Evolutionary conservation across 768 basidiomycete genomes (phyloP), one percentile per base, ranked within the genome.

Genomic region (Pulveroboletus sp.): DNA sequence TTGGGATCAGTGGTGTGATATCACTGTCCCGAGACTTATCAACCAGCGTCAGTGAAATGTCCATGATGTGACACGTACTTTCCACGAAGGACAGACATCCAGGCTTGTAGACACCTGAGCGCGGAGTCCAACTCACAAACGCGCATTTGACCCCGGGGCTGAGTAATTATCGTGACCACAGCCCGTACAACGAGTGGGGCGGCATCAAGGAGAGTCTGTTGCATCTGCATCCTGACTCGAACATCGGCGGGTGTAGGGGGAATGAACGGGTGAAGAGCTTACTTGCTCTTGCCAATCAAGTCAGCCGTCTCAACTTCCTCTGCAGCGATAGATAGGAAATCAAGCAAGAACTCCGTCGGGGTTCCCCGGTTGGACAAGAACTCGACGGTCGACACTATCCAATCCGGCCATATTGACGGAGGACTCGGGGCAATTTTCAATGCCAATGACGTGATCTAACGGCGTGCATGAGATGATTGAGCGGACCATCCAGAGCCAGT

Each of bases 281-380:
- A 92, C 89, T 82, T 87, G 73, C 80, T 80, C 35, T 81, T 58
- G 6, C 83, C 82, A 32, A 90, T 63, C 46, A 95, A 69, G 66
- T 92, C 90, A 9, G 89, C 87, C 24, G 78, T 76, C 18, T 76
- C 75, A 7, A 90, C 75, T 62, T 96, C 93, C 60, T 94, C 90
- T 3, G 89, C 89, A 0, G 82, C 87, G 38, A 94, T 93, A 14
- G 83, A 77, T 35, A 93, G 73, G 64, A 89, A 89, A 54, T 90
- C 86, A 37, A 89, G 78, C 12, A 87, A 67, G 44, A 76, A 65
- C 52, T 86, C 84, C 0, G 77, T 69, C 1, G 80, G 66, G 1
- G 81, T 80, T 11, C 85, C 83, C 6, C 75, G 73, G 11, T 65
- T 71, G 1, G 83, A 85, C 52, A 94, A 78, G 2, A 75, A 71